These are phyloP conservation scores for Eucalyptus polybractea DNA, from an alignment of 345 rosid genomes.

Conservation along the genomic window DNA sequence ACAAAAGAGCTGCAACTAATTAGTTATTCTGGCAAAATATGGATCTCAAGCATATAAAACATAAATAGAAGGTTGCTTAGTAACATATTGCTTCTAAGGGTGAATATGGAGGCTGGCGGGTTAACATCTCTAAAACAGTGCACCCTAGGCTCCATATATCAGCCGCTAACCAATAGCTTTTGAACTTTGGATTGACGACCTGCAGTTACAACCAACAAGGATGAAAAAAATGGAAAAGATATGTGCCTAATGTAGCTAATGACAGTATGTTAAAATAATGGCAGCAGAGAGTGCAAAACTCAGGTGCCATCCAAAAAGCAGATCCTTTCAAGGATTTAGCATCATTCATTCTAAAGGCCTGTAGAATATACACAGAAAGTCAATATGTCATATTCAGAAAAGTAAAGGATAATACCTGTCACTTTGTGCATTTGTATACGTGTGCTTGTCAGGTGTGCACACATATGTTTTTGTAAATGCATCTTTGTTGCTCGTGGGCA, in stretches of 20 bases:
- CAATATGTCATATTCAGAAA: neutral
- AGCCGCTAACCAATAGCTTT: conserved; percentile 63
- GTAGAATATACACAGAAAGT: neutral
- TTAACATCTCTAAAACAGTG: conserved; percentile 81
- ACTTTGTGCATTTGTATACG: neutral
- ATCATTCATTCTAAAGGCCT: conserved; percentile 24
- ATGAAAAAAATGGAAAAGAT: neutral
- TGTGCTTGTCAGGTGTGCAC: neutral
- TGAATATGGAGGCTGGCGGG: conserved; percentile 46
- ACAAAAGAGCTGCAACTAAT: neutral
- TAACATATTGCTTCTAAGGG: conserved; percentile 51
- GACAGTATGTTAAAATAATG: neutral
- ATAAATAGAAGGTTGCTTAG: neutral
- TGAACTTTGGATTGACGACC: conserved; percentile 56
- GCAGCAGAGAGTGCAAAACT: neutral
- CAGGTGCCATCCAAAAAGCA: neutral
- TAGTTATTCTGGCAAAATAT: neutral
- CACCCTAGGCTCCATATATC: conserved; percentile 98
- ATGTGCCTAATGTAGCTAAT: neutral
- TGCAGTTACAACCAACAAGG: neutral
- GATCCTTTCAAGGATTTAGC: conserved; percentile 24
- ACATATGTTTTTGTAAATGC: neutral
- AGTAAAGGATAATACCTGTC: neutral
- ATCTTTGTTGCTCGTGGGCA: neutral
- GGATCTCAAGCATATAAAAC: neutral